These are phyloP conservation scores for Furcasterigmium furcatum DNA, from an alignment of 2,329 filamentous ascomycete genomes.

Conservation along the genomic window DNA sequence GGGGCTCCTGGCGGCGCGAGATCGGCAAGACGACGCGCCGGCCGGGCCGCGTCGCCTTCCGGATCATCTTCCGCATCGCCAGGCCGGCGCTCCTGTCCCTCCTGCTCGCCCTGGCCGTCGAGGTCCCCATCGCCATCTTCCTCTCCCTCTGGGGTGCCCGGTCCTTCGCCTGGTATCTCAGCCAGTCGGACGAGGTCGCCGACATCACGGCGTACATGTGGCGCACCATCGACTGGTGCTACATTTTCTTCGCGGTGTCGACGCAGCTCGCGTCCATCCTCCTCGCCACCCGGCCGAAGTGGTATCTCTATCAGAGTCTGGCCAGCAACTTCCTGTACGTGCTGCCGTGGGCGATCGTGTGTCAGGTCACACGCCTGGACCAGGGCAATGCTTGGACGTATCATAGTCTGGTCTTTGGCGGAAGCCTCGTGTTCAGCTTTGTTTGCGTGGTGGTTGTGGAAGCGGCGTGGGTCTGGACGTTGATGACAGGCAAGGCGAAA, in stretches of 20 bases:
- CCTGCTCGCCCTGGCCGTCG: conserved; percentile 50
- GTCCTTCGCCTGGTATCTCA: conserved; percentile 61
- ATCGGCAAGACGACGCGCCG: conserved; percentile 18
- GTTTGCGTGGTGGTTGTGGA: conserved; percentile 49
- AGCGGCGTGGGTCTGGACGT: conserved; percentile 45
- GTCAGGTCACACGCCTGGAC: conserved; percentile 43
- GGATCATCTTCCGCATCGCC: conserved; percentile 31
- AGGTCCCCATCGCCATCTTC: conserved; percentile 61
- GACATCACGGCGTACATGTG: conserved; percentile 65
- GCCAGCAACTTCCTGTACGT: conserved; percentile 66
- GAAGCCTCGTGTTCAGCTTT: conserved; percentile 66
- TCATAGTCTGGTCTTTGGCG: conserved; percentile 64
- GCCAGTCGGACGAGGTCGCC: conserved; percentile 52
- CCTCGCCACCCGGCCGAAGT: conserved; percentile 59
- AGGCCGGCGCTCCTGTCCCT: conserved; percentile 52
- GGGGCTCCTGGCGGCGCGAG: conserved; percentile 47
- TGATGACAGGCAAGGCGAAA: conserved; percentile 39
- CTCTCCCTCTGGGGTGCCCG: conserved; percentile 57
- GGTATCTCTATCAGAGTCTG: conserved; percentile 67
- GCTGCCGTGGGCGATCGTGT: conserved; percentile 67
- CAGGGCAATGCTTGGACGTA: conserved; percentile 62
- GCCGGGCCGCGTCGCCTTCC: conserved; percentile 11
- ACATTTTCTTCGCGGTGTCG: conserved; percentile 64
- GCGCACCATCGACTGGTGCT: conserved; percentile 60
- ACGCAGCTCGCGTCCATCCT: conserved; percentile 64